A percentile compares a stretch with the other conserved stretches of the same genome.
Evolutionary conservation across 2,329 filamentous ascomycete genomes (phyloP).

Genomic region (Aspergillus japonicus): DNA sequence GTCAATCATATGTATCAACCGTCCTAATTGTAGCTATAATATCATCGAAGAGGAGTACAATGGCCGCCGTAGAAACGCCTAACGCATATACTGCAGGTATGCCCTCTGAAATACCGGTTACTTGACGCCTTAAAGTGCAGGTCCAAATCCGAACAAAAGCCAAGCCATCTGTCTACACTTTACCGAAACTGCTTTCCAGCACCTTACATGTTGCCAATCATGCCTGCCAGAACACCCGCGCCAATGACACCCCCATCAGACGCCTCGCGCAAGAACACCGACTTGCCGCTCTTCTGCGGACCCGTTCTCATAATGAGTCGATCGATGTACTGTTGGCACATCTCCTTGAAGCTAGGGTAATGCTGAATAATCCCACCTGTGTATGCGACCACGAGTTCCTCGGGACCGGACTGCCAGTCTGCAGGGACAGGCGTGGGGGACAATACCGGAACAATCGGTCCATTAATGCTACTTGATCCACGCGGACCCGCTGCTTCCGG

Average conservation of each 20-base stretch:
- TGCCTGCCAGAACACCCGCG: constrained; percentile 55
- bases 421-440: constrained; percentile 33
- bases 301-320: constrained; percentile 49
- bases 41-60: background rate
- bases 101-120: background rate
- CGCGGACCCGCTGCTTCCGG: background rate
- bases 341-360: constrained; percentile 69
- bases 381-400: constrained; percentile 73
- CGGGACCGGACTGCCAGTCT: constrained; percentile 46
- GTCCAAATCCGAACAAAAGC: background rate
- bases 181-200: background rate
- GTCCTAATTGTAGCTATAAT: background rate
- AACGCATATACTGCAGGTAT: background rate
- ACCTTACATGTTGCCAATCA: constrained; percentile 33
- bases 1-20: background rate
- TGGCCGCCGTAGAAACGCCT: background rate
- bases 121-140: background rate
- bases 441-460: constrained; percentile 39
- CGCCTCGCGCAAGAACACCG: constrained; percentile 53
- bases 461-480: constrained; percentile 16
- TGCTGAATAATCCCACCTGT: constrained; percentile 79
- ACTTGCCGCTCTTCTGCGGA: constrained; percentile 48
- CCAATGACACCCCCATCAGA: constrained; percentile 57
- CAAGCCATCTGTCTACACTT: background rate
- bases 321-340: constrained; percentile 69